Conservation (phyloP, 371 early-diverging fungal species). For the Saksenaea oblongispora region DNA sequence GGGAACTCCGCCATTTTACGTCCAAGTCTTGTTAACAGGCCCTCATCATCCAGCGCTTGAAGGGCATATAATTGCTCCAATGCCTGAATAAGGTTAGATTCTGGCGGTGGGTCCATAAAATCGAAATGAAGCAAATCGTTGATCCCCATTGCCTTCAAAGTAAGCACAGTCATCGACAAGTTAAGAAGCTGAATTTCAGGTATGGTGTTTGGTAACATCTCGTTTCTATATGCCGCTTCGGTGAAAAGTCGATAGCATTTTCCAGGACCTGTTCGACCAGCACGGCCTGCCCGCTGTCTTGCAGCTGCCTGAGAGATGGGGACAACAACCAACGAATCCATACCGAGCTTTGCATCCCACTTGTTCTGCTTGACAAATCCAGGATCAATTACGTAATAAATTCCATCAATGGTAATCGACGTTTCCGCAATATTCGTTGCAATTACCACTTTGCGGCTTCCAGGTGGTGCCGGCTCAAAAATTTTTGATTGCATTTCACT, state of each 20-base stretch:
- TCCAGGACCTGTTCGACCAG: constrained; percentile 97
- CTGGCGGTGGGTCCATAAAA: constrained; percentile 97
- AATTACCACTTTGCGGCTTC: constrained; percentile 93
- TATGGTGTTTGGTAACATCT: constrained; percentile 93
- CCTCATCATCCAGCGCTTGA: constrained; percentile 94
- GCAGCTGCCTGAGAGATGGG: constrained; percentile 98
- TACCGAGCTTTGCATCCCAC: constrained; percentile 93
- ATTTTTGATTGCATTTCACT: constrained; percentile 93
- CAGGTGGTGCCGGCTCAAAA: constrained; percentile 94
- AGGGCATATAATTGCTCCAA: constrained; percentile 92
- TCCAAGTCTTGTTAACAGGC: constrained; percentile 90
- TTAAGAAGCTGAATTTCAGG: constrained; percentile 99
- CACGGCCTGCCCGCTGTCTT: constrained; percentile 97
- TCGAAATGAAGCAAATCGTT: constrained; percentile 95
- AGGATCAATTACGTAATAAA: constrained; percentile 97
- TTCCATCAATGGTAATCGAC: constrained; percentile 98
- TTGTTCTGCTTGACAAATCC: constrained; percentile 98
- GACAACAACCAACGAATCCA: constrained; percentile 90
- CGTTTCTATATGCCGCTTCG: constrained; percentile 91
- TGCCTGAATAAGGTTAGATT: constrained; percentile 90
- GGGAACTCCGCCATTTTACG: constrained; percentile 98
- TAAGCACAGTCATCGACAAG: constrained; percentile 88
- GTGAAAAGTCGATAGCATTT: constrained; percentile 97
- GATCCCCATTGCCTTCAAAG: constrained; percentile 95
- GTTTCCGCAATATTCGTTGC: constrained; percentile 99